These are phyloP conservation scores for Alternaria dauci DNA, from an alignment of 2,329 filamentous ascomycete genomes.

Conservation along the genomic window DNA sequence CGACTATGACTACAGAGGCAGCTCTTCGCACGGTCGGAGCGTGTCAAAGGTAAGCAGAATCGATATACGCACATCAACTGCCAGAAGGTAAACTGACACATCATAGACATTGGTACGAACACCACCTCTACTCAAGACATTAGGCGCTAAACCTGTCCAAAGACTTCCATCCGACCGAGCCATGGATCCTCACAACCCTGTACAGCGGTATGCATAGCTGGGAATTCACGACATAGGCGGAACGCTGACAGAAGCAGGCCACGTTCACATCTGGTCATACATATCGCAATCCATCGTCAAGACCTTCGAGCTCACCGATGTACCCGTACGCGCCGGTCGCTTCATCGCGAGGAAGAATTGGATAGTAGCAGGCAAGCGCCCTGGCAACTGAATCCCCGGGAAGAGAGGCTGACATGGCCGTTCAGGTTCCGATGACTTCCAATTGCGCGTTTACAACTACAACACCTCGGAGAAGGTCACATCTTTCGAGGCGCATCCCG, in stretches of 20 bases:
- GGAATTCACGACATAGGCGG: constrained; percentile 9
- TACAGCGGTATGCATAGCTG: constrained; percentile 76
- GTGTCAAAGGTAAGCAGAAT: constrained; percentile 71
- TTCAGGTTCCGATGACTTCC: constrained; percentile 81
- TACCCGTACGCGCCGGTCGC: constrained; percentile 93
- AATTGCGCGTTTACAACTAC: constrained; percentile 88
- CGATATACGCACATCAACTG: constrained; percentile 4
- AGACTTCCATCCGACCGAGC: constrained; percentile 96
- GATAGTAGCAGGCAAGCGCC: constrained; percentile 80
- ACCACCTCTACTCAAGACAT: constrained; percentile 6
- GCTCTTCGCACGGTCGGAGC: constrained; percentile 88
- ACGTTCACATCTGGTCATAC: constrained; percentile 99
- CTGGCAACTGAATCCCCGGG: neutral
- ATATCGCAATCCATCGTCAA: constrained; percentile 83
- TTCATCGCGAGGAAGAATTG: constrained; percentile 99
- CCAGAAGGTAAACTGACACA: constrained; percentile 33
- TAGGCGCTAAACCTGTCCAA: constrained; percentile 61
- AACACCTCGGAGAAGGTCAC: constrained; percentile 99
- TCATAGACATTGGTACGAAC: constrained; percentile 47
- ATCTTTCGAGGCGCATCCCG: constrained; percentile 94
- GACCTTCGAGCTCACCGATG: constrained; percentile 98
- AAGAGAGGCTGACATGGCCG: constrained; percentile 29
- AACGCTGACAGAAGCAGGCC: constrained; percentile 66
- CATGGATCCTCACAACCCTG: constrained; percentile 92
- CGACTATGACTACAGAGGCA: constrained; percentile 69